Percentiles rank a stretch among this genome's conserved stretches.
Evolutionary conservation across 108 stramenopile genomes (phyloP).

Genomic region (Skeletonema menzelii): DNA sequence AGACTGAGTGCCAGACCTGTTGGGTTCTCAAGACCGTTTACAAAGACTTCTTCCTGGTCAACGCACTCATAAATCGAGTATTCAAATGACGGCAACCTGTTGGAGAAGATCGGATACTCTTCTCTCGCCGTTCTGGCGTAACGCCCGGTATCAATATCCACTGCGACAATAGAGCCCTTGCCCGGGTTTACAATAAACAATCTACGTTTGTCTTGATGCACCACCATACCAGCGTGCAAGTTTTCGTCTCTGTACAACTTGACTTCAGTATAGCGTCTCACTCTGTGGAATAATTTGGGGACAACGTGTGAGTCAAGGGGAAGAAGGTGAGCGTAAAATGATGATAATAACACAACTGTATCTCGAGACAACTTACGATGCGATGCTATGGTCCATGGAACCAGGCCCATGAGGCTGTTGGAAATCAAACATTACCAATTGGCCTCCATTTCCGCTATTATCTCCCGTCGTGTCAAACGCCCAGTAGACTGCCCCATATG

Average conservation of each 20-base stretch:
- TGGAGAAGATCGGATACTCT: conserved; percentile 52
- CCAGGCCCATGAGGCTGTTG: conserved; percentile 57
- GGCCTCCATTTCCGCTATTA: conserved; percentile 38
- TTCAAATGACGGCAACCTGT: conserved; percentile 47
- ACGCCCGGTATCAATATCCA: conserved; percentile 37
- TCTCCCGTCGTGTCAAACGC: conserved; percentile 52
- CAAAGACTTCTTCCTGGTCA: conserved; percentile 35
- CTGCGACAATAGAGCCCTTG: conserved; percentile 23
- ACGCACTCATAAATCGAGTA: conserved; percentile 55
- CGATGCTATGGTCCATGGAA: conserved; percentile 48
- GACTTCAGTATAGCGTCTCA: conserved; percentile 46
- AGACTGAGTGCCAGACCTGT: conserved; percentile 44
- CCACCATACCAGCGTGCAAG: conserved; percentile 47
- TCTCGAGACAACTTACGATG: not conserved
- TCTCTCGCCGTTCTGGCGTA: conserved; percentile 52
- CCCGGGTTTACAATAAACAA: conserved; percentile 45
- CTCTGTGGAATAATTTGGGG: not conserved
- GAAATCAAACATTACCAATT: conserved; percentile 54
- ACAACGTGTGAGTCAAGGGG: not conserved
- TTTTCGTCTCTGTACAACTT: conserved; percentile 26
- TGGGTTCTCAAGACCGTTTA: conserved; percentile 19
- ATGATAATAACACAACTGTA: not conserved
- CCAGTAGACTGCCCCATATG: conserved; percentile 53
- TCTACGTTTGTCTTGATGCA: conserved; percentile 40
- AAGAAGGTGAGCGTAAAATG: too few relatives aligned